phyloP scores from a whole-genome alignment of 2,329 filamentous ascomycete species.

The Clarireedia paspali region DNA sequence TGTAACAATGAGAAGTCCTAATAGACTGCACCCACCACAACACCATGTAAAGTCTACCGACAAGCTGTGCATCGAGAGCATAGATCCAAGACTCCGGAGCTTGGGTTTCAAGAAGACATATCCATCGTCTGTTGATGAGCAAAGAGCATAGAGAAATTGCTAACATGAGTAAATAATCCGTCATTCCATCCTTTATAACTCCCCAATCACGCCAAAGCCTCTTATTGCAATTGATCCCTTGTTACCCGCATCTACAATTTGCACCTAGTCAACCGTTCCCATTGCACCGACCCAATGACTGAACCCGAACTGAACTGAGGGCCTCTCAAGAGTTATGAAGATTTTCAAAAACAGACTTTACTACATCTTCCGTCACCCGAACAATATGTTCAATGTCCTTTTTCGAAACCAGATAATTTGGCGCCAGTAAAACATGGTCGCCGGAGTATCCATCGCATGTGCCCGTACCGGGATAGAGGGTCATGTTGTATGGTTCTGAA shows the following conservation, averaged over 20 bases:
- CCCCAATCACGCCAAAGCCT: neutral
- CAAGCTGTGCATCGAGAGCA: no score
- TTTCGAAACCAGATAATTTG: conserved; percentile 49
- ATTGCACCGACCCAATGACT: neutral
- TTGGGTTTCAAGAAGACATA: no score
- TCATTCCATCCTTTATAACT: neutral
- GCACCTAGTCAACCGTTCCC: neutral
- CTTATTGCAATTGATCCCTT: neutral
- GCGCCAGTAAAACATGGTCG: conserved; percentile 55
- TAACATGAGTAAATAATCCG: no score
- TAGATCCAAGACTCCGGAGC: no score
- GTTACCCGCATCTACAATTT: neutral
- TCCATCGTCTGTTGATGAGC: no score
- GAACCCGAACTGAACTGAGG: neutral
- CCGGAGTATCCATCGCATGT: conserved; percentile 47
- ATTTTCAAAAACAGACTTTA: conserved; percentile 19
- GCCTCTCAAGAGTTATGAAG: neutral
- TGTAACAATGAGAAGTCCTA: no score
- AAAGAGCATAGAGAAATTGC: no score
- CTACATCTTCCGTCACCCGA: conserved; percentile 27
- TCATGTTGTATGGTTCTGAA: conserved; percentile 39
- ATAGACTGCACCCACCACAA: no score
- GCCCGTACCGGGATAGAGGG: conserved; percentile 52
- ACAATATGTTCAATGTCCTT: conserved; percentile 48
- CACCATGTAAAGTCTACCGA: no score